Conservation (phyloP, 2,329 filamentous ascomycete species). For the Plectosphaerella plurivora region DNA sequence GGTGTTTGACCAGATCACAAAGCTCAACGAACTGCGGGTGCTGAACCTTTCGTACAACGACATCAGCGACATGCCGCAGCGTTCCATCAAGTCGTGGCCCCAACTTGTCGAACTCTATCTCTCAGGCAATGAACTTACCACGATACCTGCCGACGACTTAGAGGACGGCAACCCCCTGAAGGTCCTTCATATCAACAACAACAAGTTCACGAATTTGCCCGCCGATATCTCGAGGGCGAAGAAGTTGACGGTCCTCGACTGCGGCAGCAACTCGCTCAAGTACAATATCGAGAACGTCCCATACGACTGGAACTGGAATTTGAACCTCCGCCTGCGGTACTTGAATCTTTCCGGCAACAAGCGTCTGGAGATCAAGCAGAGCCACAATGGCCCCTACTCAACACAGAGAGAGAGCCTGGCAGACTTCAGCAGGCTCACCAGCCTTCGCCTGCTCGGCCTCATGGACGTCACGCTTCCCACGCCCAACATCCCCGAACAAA, state of each 20-base stretch:
- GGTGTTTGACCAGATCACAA: constrained; percentile 84
- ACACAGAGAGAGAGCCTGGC: constrained; percentile 69
- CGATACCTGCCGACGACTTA: constrained; percentile 86
- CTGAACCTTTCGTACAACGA: constrained; percentile 95
- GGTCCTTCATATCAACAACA: constrained; percentile 91
- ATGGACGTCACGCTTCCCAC: constrained; percentile 98
- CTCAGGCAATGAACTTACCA: constrained; percentile 91
- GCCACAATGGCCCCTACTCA: constrained; percentile 46
- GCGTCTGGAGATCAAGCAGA: constrained; percentile 81
- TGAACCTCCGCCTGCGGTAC: constrained; percentile 91
- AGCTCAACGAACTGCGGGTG: constrained; percentile 77
- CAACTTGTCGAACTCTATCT: constrained; percentile 88
- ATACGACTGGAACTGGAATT: constrained; percentile 99
- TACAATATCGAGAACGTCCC: constrained; percentile 99
- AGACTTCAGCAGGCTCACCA: constrained; percentile 80
- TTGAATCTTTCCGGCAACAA: constrained; percentile 97
- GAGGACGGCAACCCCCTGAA: constrained; percentile 86
- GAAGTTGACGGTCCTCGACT: constrained; percentile 87
- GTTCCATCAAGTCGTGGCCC: constrained; percentile 84
- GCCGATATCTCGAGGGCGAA: constrained; percentile 93
- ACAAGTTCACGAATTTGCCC: constrained; percentile 94
- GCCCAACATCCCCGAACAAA: constrained; percentile 90
- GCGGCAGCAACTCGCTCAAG: constrained; percentile 90
- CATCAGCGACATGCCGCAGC: constrained; percentile 84
- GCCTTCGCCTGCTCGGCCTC: constrained; percentile 82